Base-by-base conservation (phyloP, 2,329 filamentous ascomycete species). In the Sphaerulina populicola region DNA sequence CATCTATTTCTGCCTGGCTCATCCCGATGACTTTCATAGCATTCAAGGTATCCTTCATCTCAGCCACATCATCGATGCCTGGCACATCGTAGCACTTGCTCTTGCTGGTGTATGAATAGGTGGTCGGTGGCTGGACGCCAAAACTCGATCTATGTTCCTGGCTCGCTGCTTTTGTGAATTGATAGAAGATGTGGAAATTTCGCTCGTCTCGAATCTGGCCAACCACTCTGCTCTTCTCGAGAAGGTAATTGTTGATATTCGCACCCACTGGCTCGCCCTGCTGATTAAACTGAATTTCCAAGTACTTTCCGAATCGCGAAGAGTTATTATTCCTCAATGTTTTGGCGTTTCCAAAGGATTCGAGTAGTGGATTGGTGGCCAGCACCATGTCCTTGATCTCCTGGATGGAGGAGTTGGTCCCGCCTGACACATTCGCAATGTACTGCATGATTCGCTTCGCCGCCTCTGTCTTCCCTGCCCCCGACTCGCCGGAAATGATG, bases 401-500 rank as follows among this genome's bases (percentile, higher is more conserved):
- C 71, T 97, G 85, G 67, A 97, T 96, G 47, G 90, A 88, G 52
- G 85, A 86, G 60, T 88, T 83, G 58, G 69, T 78, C 57, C 89
- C 88, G 38, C 89, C 90, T 1, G 93, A 97, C 7, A 97, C 91
- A 68, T 85, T 97, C 60, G 93, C 93, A 69, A 98, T 97, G 72
- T 98, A 98, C 73, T 98, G 93, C 91, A 98, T 98, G 65, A 98
- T 86, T 63, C 91, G 85, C 78, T 98, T 97, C 54, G 93, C 93
- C 4, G 93, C 93, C 72, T 98, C 93, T 11, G 93, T 98, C 77
- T 98, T 98, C 69, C 93, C 93, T 31, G 93, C 93, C 67, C 93
- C 93, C 2, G 93, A 97, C 73, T 98, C 93, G 67, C 93, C 93
- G 4, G 93, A 97, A 62, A 98, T 98, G 71, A 98, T 98, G 61